phyloP scores from a whole-genome alignment of 108 stramenopile species.

The Parietichytrium sp. region DNA sequence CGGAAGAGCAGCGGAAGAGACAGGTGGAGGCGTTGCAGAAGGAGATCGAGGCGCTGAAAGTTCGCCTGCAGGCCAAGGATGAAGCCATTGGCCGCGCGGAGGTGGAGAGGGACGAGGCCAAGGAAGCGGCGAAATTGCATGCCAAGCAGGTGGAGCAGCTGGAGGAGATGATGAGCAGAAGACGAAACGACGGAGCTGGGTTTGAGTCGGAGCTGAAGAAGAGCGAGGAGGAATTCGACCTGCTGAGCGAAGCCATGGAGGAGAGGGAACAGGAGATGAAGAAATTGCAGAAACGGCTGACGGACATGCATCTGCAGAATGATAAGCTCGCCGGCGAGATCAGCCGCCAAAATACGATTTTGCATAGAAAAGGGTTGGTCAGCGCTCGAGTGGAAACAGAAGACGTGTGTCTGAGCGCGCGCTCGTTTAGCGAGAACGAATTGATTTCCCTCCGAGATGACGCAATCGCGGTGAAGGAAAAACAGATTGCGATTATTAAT shows the following conservation, averaged over 20 bases:
- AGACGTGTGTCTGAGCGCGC: slow-evolving; percentile 26
- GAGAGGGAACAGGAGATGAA: slow-evolving; percentile 7
- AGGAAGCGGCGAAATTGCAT: background rate
- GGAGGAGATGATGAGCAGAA: no score
- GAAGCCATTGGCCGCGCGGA: background rate
- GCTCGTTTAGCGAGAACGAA: slow-evolving; percentile 29
- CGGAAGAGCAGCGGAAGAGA: background rate
- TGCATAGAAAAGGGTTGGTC: no score
- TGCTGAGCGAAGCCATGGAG: slow-evolving; percentile 2
- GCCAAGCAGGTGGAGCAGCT: background rate
- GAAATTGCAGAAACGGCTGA: no score
- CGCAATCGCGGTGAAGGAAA: background rate
- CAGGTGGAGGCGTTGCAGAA: background rate
- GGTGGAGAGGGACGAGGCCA: background rate
- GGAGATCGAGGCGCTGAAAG: background rate
- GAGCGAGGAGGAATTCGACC: background rate
- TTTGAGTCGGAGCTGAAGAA: no score
- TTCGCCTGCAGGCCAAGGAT: background rate
- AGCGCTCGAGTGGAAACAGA: background rate
- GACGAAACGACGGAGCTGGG: no score
- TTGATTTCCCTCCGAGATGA: slow-evolving; percentile 2
- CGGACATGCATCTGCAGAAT: background rate
- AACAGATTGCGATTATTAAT: background rate
- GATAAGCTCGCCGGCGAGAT: no score
- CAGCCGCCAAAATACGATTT: no score